phyloP scores from a whole-genome alignment of 345 rosid species.

The Boechera retrofracta region DNA sequence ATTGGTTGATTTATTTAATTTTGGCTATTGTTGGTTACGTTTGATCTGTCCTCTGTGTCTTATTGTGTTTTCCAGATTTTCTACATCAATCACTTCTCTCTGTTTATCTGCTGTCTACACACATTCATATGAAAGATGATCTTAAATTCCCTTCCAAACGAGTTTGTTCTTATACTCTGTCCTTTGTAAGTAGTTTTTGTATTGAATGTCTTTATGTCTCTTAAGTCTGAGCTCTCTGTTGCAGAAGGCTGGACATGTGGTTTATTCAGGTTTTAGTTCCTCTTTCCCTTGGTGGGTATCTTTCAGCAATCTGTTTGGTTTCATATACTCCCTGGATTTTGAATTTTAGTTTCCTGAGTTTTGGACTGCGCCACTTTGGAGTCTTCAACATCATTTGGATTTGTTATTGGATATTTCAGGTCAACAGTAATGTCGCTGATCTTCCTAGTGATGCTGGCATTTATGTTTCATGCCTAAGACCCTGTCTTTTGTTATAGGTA shows the following conservation, averaged over 20 bases:
- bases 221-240: neutral
- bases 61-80: conserved; percentile 21
- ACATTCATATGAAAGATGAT: neutral
- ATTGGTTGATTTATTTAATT: neutral
- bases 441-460: neutral
- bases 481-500: neutral
- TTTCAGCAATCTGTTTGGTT: too few species aligned
- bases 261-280: neutral
- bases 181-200: neutral
- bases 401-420: neutral
- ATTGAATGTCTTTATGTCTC: neutral
- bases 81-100: neutral
- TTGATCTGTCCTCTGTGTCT: conserved; percentile 3
- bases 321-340: neutral
- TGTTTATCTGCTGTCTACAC: neutral
- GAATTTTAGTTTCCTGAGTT: neutral
- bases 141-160: neutral
- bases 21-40: neutral
- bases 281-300: too few species aligned
- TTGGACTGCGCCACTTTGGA: neutral
- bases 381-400: neutral
- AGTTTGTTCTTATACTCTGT: neutral
- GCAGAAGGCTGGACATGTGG: neutral
- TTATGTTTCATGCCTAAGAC: neutral
- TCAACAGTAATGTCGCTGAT: neutral